phyloP scores from a whole-genome alignment of 768 basidiomycete species.

The Suillus plorans region DNA sequence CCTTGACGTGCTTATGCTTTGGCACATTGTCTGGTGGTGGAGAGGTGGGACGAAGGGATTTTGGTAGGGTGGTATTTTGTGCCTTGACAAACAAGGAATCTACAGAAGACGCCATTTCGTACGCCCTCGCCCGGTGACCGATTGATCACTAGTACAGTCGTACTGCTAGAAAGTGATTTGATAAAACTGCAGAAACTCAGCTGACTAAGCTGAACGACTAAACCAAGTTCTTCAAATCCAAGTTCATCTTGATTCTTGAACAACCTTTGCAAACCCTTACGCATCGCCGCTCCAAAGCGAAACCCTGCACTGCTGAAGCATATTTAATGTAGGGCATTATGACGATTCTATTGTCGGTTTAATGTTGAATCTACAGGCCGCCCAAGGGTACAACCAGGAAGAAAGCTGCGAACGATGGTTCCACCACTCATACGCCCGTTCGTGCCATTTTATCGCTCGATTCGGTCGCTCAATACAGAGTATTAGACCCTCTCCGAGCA shows the following conservation, averaged over 20 bases:
- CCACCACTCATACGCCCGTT: conserved; percentile 22
- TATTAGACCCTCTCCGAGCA: conserved; percentile 69
- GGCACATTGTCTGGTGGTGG: conserved; percentile 46
- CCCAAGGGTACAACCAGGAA: conserved; percentile 29
- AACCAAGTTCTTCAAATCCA: not conserved
- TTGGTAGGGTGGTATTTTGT: conserved; percentile 60
- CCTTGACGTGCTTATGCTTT: conserved; percentile 61
- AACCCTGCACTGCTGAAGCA: not conserved
- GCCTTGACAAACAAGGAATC: conserved; percentile 74
- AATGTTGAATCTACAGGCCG: conserved; percentile 20
- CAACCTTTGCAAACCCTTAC: not conserved
- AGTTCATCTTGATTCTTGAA: no score
- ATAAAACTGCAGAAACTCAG: not conserved
- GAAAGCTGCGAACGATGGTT: conserved; percentile 9
- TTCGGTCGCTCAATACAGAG: not conserved
- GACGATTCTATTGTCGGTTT: not conserved
- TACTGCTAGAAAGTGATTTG: not conserved
- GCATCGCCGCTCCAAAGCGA: not conserved
- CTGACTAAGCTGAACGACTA: no score
- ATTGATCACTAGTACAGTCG: not conserved
- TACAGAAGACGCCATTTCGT: conserved; percentile 39
- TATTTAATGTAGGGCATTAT: not conserved
- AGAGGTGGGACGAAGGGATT: conserved; percentile 58
- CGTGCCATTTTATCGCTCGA: conserved; percentile 2
- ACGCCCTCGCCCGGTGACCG: not conserved